Conservation (phyloP, 495 filamentous ascomycete genomes). For the Sphaerosporella brunnea region DNA sequence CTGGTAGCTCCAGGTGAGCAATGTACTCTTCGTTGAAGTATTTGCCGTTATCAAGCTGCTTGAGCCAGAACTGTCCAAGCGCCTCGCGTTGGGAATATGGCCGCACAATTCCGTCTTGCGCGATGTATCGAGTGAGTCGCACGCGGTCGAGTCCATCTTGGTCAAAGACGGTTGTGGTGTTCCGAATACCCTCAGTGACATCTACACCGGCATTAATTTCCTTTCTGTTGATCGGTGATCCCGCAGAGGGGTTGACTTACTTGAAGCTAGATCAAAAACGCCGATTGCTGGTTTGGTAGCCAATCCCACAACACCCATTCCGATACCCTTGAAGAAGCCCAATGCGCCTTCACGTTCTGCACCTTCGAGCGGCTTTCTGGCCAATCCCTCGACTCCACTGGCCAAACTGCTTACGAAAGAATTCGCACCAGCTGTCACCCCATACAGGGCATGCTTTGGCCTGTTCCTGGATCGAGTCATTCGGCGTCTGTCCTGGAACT, state of each 20-base stretch:
- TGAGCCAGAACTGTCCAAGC: slow-evolving; percentile 94
- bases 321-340: slow-evolving; percentile 93
- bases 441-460: slow-evolving; percentile 91
- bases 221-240: no score
- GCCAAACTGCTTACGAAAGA: slow-evolving; percentile 85
- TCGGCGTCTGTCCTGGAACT: slow-evolving; percentile 88
- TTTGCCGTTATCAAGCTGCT: slow-evolving; percentile 89
- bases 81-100: slow-evolving; percentile 94
- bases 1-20: slow-evolving; percentile 78
- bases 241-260: no score
- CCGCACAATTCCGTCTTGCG: slow-evolving; percentile 77
- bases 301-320: slow-evolving; percentile 79
- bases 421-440: slow-evolving; percentile 87
- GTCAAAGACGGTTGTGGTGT: slow-evolving; percentile 97
- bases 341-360: slow-evolving; percentile 86
- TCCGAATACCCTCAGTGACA: slow-evolving; percentile 88
- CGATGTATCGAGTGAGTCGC: slow-evolving; percentile 76
- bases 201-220: no score
- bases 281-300: slow-evolving; percentile 95
- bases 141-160: slow-evolving; percentile 85
- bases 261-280: slow-evolving; percentile 82
- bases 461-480: slow-evolving; percentile 86
- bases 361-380: slow-evolving; percentile 81
- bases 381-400: slow-evolving; percentile 80
- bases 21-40: slow-evolving; percentile 97